Evolutionary conservation across 768 basidiomycete species (phyloP).

Genomic region (Tubosaeta brunneosetosa): DNA sequence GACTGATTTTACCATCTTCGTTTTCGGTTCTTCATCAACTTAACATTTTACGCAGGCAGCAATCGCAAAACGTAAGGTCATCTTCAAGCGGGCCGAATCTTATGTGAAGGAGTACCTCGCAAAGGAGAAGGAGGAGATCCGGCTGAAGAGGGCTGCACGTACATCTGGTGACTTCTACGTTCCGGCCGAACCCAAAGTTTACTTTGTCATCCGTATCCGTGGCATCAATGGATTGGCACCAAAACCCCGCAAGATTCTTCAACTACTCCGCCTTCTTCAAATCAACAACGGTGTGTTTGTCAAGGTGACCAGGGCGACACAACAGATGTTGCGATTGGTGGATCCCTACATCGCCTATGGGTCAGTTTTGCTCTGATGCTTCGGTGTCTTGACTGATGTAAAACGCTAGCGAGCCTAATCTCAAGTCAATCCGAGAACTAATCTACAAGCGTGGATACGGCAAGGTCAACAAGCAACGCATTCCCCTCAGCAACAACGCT

Average conservation of each 20-base stretch:
- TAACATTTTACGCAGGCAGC: conserved; percentile 52
- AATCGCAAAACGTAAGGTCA: conserved; percentile 90
- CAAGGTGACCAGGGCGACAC: conserved; percentile 93
- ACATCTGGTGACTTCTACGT: conserved; percentile 96
- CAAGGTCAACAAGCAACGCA: conserved; percentile 96
- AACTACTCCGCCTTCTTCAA: conserved; percentile 96
- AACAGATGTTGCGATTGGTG: conserved; percentile 96
- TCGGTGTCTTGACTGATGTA: conserved; percentile 3
- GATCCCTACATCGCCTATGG: conserved; percentile 98
- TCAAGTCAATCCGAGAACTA: conserved; percentile 93
- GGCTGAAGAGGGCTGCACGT: conserved; percentile 90
- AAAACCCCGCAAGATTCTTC: conserved; percentile 98
- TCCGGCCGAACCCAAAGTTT: conserved; percentile 92
- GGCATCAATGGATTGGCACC: conserved; percentile 99
- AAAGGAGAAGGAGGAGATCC: conserved; percentile 94
- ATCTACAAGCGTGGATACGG: conserved; percentile 99
- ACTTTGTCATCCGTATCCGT: conserved; percentile 95
- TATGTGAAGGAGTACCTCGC: conserved; percentile 95
- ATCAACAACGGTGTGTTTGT: conserved; percentile 99
- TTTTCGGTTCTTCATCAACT: not conserved
- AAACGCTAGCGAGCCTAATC: conserved; percentile 76
- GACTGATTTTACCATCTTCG: conserved; percentile 42
- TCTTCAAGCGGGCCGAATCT: conserved; percentile 98
- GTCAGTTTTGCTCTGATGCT: conserved; percentile 38
- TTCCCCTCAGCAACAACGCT: conserved; percentile 90